A percentile compares a stretch with the other conserved stretches of the same genome.
phyloP scores from a whole-genome alignment of 164 flowering plant species.

The Macadamia integrifolia region DNA sequence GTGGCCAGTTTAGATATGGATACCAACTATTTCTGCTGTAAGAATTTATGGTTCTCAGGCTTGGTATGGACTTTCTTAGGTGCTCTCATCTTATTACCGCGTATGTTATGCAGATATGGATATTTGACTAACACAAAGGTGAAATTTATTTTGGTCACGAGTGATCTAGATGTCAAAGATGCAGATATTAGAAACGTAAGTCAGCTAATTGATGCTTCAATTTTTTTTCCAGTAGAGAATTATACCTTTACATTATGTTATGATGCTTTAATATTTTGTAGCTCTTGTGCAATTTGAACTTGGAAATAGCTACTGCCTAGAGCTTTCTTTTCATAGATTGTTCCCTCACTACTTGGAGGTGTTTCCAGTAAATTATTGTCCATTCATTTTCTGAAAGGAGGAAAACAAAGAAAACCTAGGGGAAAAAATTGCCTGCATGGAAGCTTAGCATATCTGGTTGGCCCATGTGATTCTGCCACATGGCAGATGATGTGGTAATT shows the following conservation, averaged over 20 bases:
- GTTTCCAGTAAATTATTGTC: no score
- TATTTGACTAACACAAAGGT: conserved; percentile 96
- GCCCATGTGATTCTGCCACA: no score
- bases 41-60: neutral
- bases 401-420: no score
- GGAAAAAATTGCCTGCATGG: no score
- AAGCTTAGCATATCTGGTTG: no score
- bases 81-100: conserved; percentile 4
- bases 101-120: conserved; percentile 62
- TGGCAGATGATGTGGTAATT: no score
- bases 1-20: neutral
- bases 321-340: neutral
- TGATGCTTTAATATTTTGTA: neutral
- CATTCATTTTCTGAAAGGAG: no score
- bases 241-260: neutral
- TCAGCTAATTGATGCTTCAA: neutral
- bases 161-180: conserved; percentile 88
- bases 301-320: neutral
- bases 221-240: neutral
- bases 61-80: neutral
- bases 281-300: neutral
- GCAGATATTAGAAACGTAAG: conserved; percentile 96
- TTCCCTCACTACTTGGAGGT: no score
- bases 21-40: neutral
- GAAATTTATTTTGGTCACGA: conserved; percentile 88